Base-by-base conservation (phyloP, 306 rosid genomes). In the Begonia loranthoides region DNA sequence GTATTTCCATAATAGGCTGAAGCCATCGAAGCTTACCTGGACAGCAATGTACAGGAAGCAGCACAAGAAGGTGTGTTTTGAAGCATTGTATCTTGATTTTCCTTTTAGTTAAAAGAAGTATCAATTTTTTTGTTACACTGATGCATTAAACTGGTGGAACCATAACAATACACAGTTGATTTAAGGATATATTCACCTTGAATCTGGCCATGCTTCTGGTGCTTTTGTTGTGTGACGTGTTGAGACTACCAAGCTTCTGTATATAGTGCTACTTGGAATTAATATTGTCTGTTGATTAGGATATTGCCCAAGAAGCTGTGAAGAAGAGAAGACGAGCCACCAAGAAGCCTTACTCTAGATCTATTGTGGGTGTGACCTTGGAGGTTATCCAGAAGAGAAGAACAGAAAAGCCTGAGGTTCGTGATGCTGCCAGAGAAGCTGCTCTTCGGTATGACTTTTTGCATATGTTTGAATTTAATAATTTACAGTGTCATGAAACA, bases 21-120 rank as follows among this genome's bases (percentile, higher is more conserved):
- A 72, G 79, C 79, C 83, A n/a, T 77, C 76, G 1, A 77, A 72
- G 73, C 83, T 77, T 16, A 77, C 83, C 15, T 77, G 79, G 79
- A 77, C 79, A 45, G 79, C 79, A 46, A 73, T 77, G 79, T 72
- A 49, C 50, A 56, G 83, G 62, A 77, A 77, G 78, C 83, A 77
- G 43, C 83, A 77, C 39, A 77, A 77, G 68, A 77, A 76, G 78
- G 81, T 76, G 39, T n/a, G 17, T 11, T 28, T 34, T 13, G 14
- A 9, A 16, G 17, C 17, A 1, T 10, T 0, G 13, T 43, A 10
- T 43, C 47, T 2, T 14, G 9, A 47, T 13, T 47, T 14, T 47
- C 14, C 19, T 13, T 4, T 16, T 6, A 13, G 10, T 47, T 13
- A 4, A 14, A 47, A 47, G 9, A 13, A 13, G 14, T 9, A 12